A percentile compares a stretch with the other conserved stretches of the same genome.
These are phyloP conservation scores for Corchorus capsularis DNA, from an alignment of 345 rosid species.

Conservation along the genomic window DNA sequence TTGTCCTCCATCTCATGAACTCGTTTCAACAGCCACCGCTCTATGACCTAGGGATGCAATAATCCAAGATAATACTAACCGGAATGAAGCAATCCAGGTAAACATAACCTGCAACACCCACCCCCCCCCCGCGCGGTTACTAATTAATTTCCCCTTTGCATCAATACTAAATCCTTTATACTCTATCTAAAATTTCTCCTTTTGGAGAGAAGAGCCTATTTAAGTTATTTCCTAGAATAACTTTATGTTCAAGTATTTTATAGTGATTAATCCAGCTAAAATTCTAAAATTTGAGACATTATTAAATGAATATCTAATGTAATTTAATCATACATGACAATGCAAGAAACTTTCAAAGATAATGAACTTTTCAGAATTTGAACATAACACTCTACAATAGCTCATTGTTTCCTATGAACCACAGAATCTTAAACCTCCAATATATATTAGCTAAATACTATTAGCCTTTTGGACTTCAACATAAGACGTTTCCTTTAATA, in stretches of 20 bases:
- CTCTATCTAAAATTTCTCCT: not conserved
- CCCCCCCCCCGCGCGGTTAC: not conserved
- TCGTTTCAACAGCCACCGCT: slow-evolving; percentile 49
- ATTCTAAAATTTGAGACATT: no score
- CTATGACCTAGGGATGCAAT: slow-evolving; percentile 44
- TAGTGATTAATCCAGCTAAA: no score
- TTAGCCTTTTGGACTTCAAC: not conserved
- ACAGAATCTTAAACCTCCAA: no score
- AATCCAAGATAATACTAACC: slow-evolving; percentile 60
- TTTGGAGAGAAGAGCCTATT: not conserved
- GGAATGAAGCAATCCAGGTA: slow-evolving; percentile 54
- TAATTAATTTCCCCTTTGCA: not conserved
- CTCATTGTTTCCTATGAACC: no score
- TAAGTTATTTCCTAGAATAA: no score
- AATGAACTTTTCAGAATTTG: no score
- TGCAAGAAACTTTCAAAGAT: no score
- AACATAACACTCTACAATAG: no score
- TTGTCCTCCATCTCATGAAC: slow-evolving; percentile 50
- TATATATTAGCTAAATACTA: not conserved
- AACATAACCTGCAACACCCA: slow-evolving; percentile 44
- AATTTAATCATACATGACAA: no score
- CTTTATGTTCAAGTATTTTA: no score
- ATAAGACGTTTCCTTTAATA: not conserved
- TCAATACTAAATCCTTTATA: not conserved
- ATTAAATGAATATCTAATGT: no score